These are phyloP conservation scores for Fusarium pseudoanthophilum DNA, from an alignment of 2,329 filamentous ascomycete species.

Conservation along the genomic window DNA sequence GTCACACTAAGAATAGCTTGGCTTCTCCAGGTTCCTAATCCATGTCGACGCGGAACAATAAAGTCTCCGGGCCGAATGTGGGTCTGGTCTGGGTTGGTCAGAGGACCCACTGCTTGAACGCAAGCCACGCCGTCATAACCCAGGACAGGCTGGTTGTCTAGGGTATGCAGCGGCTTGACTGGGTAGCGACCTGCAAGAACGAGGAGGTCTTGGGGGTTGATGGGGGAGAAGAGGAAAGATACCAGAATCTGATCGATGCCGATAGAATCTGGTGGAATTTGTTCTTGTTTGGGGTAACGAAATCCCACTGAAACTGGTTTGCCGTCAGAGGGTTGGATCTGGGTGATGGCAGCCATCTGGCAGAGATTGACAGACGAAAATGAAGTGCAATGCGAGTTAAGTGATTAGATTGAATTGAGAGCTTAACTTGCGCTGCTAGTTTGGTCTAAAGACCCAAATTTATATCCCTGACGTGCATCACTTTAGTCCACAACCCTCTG, in stretches of 20 bases:
- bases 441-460: neutral
- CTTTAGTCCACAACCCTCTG: neutral
- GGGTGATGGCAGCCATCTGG: neutral
- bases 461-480: neutral
- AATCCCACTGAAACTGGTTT: neutral
- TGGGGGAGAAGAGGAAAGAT: conserved; percentile 16
- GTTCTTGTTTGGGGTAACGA: neutral
- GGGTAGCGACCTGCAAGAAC: conserved; percentile 25
- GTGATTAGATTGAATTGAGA: too few relatives aligned
- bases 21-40: conserved; percentile 17
- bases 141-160: conserved; percentile 1
- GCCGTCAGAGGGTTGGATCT: neutral
- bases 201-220: conserved; percentile 25
- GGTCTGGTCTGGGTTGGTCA: neutral
- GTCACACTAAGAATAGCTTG: neutral
- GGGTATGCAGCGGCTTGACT: conserved; percentile 14
- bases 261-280: neutral
- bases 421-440: neutral
- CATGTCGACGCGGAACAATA: conserved; percentile 18
- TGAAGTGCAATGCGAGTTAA: too few relatives aligned
- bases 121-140: conserved; percentile 24
- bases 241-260: neutral
- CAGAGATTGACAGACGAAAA: too few relatives aligned
- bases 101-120: conserved; percentile 7
- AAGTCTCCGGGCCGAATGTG: conserved; percentile 5